These are phyloP conservation scores for Ustilago lituana DNA, from an alignment of 1,284 basidiomycete species.

Conservation along the genomic window DNA sequence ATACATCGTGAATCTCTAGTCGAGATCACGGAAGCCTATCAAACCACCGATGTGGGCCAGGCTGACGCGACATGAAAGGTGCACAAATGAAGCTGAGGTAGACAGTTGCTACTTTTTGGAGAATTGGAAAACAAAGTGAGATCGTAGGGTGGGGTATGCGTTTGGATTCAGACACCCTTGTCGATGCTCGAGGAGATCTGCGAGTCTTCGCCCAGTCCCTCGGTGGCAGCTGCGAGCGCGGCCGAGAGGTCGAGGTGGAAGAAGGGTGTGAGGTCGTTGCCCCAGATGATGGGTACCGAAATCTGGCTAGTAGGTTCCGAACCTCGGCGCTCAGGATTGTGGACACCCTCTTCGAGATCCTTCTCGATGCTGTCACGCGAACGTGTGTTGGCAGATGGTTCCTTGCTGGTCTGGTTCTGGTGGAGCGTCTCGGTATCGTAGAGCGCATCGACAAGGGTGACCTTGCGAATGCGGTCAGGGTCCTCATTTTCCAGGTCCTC, in stretches of 20 bases:
- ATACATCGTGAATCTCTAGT: too few species aligned
- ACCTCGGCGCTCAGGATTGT: conserved; percentile 1
- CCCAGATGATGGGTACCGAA: conserved; percentile 67
- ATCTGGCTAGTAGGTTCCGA: conserved; percentile 18
- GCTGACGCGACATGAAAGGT: too few species aligned
- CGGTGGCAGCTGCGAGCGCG: conserved; percentile 76
- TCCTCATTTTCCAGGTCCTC: conserved; percentile 68
- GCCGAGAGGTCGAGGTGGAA: conserved; percentile 84
- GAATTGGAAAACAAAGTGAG: too few species aligned
- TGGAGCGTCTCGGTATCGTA: conserved; percentile 30
- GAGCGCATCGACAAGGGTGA: conserved; percentile 25
- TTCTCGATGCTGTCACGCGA: conserved; percentile 31
- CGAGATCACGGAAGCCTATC: too few species aligned
- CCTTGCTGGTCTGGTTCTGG: conserved; percentile 1
- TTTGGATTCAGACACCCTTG: conserved; percentile 3
- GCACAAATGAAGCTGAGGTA: too few species aligned
- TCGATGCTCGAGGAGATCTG: conserved; percentile 24
- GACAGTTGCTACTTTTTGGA: too few species aligned
- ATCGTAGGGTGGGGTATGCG: background rate
- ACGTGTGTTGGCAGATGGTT: conserved; percentile 2
- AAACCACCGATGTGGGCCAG: too few species aligned
- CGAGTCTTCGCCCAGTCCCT: conserved; percentile 22
- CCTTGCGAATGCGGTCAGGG: conserved; percentile 64
- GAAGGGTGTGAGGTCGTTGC: conserved; percentile 74
- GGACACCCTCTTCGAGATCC: conserved; percentile 20